phyloP scores from a whole-genome alignment of 306 rosid genomes.

The Hippophae gyantsensis region DNA sequence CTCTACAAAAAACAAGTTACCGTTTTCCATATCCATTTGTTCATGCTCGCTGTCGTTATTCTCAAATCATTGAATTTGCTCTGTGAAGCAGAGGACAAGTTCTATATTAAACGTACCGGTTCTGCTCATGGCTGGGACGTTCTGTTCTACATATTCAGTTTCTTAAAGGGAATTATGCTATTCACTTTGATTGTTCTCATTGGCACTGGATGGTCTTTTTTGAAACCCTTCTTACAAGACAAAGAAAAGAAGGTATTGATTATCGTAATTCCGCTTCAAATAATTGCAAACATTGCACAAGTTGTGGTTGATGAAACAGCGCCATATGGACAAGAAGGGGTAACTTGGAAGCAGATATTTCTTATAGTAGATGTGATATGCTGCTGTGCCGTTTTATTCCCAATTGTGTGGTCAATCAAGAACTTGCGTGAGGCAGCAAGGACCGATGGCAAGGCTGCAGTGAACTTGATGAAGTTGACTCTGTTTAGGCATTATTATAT shows the following conservation, averaged over 20 bases:
- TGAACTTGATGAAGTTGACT: constrained; percentile 86
- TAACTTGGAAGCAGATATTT: constrained; percentile 83
- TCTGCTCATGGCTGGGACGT: constrained; percentile 98
- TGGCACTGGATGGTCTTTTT: constrained; percentile 94
- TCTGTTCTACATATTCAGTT: constrained; percentile 74
- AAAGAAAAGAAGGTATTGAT: constrained; percentile 93
- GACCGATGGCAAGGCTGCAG: constrained; percentile 92
- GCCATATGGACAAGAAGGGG: constrained; percentile 73
- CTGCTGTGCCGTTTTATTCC: constrained; percentile 88
- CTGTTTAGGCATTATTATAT: constrained; percentile 83
- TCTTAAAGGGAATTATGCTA: constrained; percentile 70
- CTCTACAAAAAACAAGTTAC: constrained; percentile 75
- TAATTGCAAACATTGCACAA: constrained; percentile 82
- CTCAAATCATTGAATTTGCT: constrained; percentile 66
- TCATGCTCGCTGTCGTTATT: constrained; percentile 80
- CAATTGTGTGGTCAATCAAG: constrained; percentile 95
- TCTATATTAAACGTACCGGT: constrained; percentile 76
- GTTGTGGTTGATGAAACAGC: constrained; percentile 76
- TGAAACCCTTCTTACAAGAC: constrained; percentile 80
- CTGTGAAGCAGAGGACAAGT: constrained; percentile 87
- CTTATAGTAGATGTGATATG: constrained; percentile 85
- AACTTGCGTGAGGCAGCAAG: constrained; percentile 87
- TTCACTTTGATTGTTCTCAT: constrained; percentile 79
- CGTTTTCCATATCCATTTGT: constrained; percentile 68
- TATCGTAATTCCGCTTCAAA: constrained; percentile 87